Evolutionary conservation across 2,329 filamentous ascomycete species (phyloP), one percentile per base, ranked within the genome.

Genomic region (Podosphaera fusca): DNA sequence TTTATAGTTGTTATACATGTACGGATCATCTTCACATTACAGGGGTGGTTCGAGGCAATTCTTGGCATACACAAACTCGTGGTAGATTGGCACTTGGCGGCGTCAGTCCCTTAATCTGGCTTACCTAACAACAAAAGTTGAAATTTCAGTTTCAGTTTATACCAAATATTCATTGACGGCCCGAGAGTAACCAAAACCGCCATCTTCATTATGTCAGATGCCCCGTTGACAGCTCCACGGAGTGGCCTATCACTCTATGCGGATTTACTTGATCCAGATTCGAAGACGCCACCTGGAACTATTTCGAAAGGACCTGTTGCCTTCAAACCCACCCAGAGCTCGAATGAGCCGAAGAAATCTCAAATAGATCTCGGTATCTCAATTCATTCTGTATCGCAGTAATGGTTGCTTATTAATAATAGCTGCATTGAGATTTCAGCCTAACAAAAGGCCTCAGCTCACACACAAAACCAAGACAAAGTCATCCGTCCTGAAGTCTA

Each of bases 391-490:
- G 62, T 63, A 60, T 61, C 60, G 60, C 61, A 64, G 63, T 67
- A 62, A 61, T 61, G 61, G 67, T 68, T 70, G 69, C 75, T 79
- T 71, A 78, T 72, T 56, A 64, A 61, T 62, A 59, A 60, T 58
- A 77, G 74, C 78, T 69, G 80, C 85, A 65, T 75, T 94, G 61
- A 84, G 84, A 69, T 94, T 94, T 72, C 87, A 94, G 68, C 87
- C 87, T 55, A 88, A 88, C 62, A 85, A 85, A 65, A 79, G 86
- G 60, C 85, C 86, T 31, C 80, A 87, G 64, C 63, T 83, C 71
- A 66, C 77, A 67, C 69, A 77, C 57, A 81, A 80, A 63, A 65
- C 76, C 47, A 81, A 80, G 64, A 66, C 75, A 42, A 90, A 88
- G 66, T 70, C 78, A 4, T 69, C 73, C 56, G 77, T 85, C 56